These are phyloP conservation scores for Groenewaldozyma auringiensis DNA, from an alignment of 1,139 yeast species.

Conservation along the genomic window DNA sequence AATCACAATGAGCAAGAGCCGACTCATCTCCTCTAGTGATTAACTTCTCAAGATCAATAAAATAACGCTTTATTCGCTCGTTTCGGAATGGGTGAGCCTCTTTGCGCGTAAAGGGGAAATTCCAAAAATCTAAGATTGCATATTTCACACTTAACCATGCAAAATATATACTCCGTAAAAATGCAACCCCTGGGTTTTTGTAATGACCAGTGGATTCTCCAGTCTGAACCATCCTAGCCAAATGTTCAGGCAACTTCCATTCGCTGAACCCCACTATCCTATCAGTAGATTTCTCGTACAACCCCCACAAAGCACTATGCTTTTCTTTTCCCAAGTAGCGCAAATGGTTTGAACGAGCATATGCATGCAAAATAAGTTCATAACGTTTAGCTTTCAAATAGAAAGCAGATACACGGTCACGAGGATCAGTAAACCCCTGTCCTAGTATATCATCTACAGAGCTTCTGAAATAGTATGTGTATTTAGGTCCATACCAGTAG, in stretches of 20 bases:
- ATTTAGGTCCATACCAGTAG: constrained; percentile 14
- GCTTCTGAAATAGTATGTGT: constrained; percentile 7
- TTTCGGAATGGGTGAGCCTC: constrained; percentile 12
- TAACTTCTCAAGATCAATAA: constrained; percentile 7
- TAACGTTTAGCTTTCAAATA: constrained; percentile 11
- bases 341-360: constrained; percentile 9
- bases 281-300: constrained; percentile 1
- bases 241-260: constrained; percentile 9
- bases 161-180: background rate
- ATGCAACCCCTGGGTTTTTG: background rate
- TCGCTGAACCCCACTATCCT: constrained; percentile 10
- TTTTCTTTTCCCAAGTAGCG: background rate
- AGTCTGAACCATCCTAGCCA: background rate
- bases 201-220: background rate
- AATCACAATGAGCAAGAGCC: constrained; percentile 10
- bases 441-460: constrained; percentile 2
- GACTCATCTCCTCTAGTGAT: constrained; percentile 8
- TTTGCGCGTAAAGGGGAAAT: constrained; percentile 7
- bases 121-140: constrained; percentile 7
- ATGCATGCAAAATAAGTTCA: constrained; percentile 8
- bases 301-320: background rate
- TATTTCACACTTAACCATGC: constrained; percentile 7
- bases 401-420: constrained; percentile 8
- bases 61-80: constrained; percentile 4
- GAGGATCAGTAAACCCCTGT: constrained; percentile 11